Percentiles rank a stretch among this genome's conserved stretches.
Evolutionary conservation across 2,329 filamentous ascomycete genomes (phyloP).

Genomic region (Ascochyta fabae): DNA sequence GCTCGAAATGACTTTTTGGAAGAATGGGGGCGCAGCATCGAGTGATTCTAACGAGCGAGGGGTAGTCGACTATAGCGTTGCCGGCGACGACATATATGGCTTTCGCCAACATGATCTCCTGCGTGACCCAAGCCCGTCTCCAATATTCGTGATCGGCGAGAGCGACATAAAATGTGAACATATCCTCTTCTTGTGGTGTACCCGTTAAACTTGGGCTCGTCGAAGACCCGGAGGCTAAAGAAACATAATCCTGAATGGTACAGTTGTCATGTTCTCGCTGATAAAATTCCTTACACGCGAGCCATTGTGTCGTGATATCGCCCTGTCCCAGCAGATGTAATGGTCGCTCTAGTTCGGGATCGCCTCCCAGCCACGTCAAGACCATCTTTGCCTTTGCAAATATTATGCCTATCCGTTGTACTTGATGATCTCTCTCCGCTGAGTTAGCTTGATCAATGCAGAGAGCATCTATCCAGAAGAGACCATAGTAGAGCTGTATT

Average conservation of each 20-base stretch:
- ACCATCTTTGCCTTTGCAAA: not conserved
- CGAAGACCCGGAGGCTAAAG: not conserved
- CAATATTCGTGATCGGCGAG: not conserved
- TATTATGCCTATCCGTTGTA: slow-evolving; percentile 1
- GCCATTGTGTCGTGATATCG: not conserved
- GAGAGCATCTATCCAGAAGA: slow-evolving; percentile 4
- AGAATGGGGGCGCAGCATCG: not conserved
- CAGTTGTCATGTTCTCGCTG: not conserved
- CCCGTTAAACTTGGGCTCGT: not conserved
- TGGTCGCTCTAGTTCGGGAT: not conserved
- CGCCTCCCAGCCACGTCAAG: not conserved
- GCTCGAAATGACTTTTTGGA: not conserved
- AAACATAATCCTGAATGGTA: not conserved
- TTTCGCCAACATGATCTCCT: slow-evolving; percentile 5
- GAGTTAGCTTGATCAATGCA: slow-evolving; percentile 3
- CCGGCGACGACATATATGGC: not conserved
- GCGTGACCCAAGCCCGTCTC: not conserved
- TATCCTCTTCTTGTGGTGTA: not conserved
- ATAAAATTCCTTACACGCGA: not conserved
- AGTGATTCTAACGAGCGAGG: not conserved
- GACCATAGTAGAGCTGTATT: not conserved
- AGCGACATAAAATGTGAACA: not conserved
- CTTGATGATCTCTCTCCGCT: slow-evolving; percentile 2
- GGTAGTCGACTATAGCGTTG: not conserved
- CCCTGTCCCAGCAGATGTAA: not conserved